Evolutionary conservation across 2,329 filamentous ascomycete genomes (phyloP), one percentile per base, ranked within the genome.

Genomic region (Helotiales sp.): DNA sequence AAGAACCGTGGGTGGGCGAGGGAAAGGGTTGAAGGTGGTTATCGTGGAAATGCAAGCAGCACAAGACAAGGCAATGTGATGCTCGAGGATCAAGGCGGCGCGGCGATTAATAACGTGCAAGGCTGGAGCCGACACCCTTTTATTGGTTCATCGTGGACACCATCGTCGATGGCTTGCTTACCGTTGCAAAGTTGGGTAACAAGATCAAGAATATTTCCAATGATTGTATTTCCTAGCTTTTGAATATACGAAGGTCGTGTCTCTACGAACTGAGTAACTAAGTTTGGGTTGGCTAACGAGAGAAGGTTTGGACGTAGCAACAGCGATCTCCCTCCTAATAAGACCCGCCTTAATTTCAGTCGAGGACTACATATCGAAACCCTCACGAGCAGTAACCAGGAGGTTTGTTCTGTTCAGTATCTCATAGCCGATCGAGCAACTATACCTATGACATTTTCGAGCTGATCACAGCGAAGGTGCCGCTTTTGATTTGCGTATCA

Each of bases 111-210:
- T 37, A 57, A 57, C 30, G 54, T 15, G 20, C 32, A 40, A 57
- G 54, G 54, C 54, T 57, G 32, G 17, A 40, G 54, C 54, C 54
- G 54, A 57, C 54, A 13, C 10, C 10, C 32, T 57, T 37, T 13
- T 8, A 26, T 57, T 57, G 54, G 54, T 34, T 24, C 30, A 24
- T 13, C 7, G 4, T 34, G 32, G 30, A 34, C 28, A 55, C 7
- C 32, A 57, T 37, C 54, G 54, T 57, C 54, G 49, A 57, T 57
- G 54, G 32, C n/a, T 40, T 57, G 54, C 54, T 57, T 57, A 40
- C 54, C 20, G 8, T 37, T 26, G 6, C 32, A 40, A 20, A 15
- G 20, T 40, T 34, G n/a, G 20, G 30, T 5, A 40, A 11, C 17
- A 37, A 37, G 17, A 40, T 40, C 13, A 11, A n/a, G 20, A 45